Base-by-base conservation (phyloP, 73 alveolate species). In the Paramecium primaurelia region DNA sequence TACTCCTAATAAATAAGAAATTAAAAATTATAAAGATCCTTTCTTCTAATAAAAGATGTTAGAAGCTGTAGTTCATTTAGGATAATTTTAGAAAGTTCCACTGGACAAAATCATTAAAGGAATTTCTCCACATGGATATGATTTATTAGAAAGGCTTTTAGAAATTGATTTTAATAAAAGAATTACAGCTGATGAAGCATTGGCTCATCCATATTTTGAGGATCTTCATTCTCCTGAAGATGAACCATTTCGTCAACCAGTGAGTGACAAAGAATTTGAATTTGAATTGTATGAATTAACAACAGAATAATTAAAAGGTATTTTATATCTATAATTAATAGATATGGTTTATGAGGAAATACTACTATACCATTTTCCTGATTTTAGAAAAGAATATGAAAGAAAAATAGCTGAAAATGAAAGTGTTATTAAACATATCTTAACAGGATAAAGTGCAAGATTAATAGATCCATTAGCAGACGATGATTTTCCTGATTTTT, bases 151-250 rank as follows among this genome's bases (percentile, higher is more conserved):
- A 36, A 95, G 93, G 49, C 87, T 95, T 60, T 58, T 95, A 3
- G 95, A 93, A 47, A 93, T 95, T 54, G 96, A 92, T 75, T 96
- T 94, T 30, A 44, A 25, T 8, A 95, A 94, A 37, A 94, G 97
- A 91, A 88, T 88, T 5, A 87, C 95, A 8, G 97, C 94, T 3
- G 95, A 94, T 25, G 88, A 95, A 68, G 96, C 97, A 14, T 59
- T 95, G 30, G 86, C 90, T 54, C 98, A 95, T 94, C 98, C 98
- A 58, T 95, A 95, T 94, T 95, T 95, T 80, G 98, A 95, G 85
- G 95, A 94, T 71, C 71, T 95, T 69, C 96, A 95, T 90, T 93
- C 93, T 16, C 97, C 96, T 30, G 97, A 94, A 92, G 96, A 94
- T 71, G 98, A 96, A 83, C 96, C 96, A 9, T 60, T 45, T 36